Evolutionary conservation across 1,139 yeast species (phyloP).

Genomic region (Petasospora rhodanensis): DNA sequence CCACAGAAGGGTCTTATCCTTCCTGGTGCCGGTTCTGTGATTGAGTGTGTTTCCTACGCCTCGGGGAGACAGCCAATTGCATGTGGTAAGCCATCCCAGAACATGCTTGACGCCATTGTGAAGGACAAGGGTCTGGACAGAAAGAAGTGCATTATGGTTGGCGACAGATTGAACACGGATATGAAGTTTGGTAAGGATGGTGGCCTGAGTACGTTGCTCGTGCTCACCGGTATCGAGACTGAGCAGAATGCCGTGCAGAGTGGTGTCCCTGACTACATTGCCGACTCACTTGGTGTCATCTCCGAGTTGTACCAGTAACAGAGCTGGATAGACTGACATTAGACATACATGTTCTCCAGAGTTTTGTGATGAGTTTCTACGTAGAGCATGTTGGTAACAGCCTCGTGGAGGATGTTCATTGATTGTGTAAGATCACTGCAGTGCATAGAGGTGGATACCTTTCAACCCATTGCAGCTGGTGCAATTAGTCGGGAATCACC

Average conservation of each 20-base stretch:
- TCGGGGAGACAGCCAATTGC: conserved; percentile 73
- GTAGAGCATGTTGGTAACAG: too few species aligned
- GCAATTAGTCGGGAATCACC: too few species aligned
- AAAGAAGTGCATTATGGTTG: conserved; percentile 78
- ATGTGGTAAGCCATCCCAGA: conserved; percentile 88
- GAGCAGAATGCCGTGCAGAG: conserved; percentile 49
- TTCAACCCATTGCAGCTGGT: too few species aligned
- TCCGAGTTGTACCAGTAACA: conserved; percentile 40
- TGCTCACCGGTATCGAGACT: conserved; percentile 85
- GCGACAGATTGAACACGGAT: conserved; percentile 93
- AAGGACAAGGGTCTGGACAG: conserved; percentile 58
- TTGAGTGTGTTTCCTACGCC: conserved; percentile 73
- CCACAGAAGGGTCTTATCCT: conserved; percentile 82
- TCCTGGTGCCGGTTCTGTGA: conserved; percentile 94
- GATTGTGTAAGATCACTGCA: too few species aligned
- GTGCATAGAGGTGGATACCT: too few species aligned
- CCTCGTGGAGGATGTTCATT: too few species aligned
- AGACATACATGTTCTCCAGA: too few species aligned
- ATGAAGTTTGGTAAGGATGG: conserved; percentile 88
- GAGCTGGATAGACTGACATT: too few species aligned
- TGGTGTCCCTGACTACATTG: conserved; percentile 62
- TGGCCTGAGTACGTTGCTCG: conserved; percentile 77
- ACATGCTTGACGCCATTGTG: conserved; percentile 87
- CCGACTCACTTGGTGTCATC: conserved; percentile 72
- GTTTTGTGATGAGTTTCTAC: too few species aligned